A percentile compares a stretch with the other conserved stretches of the same genome.
phyloP scores from a whole-genome alignment of 2,329 filamentous ascomycete species.

The Orbilia quercus region DNA sequence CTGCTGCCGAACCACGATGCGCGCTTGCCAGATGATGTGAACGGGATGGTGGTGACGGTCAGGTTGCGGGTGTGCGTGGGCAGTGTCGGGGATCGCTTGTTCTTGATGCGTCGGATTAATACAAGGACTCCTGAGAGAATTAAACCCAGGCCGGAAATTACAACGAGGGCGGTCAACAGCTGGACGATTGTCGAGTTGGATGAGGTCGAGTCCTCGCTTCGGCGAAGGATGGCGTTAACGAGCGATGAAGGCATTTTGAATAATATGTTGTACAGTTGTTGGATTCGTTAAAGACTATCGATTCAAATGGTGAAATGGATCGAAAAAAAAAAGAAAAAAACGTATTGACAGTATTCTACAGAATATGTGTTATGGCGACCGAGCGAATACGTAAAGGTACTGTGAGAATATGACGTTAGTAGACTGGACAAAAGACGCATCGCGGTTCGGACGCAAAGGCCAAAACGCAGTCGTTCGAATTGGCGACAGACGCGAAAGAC shows the following conservation, averaged over 20 bases:
- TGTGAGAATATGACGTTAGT: slow-evolving; percentile 16
- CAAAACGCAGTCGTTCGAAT: slow-evolving; percentile 23
- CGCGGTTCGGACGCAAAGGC: slow-evolving; percentile 35
- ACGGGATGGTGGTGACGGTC: slow-evolving; percentile 67
- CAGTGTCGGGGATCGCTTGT: slow-evolving; percentile 62
- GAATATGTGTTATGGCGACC: slow-evolving; percentile 40
- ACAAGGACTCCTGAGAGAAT: slow-evolving; percentile 75
- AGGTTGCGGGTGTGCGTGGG: slow-evolving; percentile 63
- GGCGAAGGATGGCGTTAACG: slow-evolving; percentile 60
- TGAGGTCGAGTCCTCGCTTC: slow-evolving; percentile 64
- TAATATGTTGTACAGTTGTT: slow-evolving; percentile 59
- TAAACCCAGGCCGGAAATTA: slow-evolving; percentile 78
- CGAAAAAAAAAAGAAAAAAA: too few species aligned
- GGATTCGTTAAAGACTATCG: slow-evolving; percentile 29
- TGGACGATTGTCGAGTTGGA: slow-evolving; percentile 74
- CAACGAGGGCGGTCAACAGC: slow-evolving; percentile 81
- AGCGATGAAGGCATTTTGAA: slow-evolving; percentile 45
- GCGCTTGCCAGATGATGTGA: slow-evolving; percentile 47
- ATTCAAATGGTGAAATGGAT: slow-evolving; percentile 60
- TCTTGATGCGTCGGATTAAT: slow-evolving; percentile 75
- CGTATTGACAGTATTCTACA: slow-evolving; percentile 56
- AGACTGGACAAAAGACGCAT: slow-evolving; percentile 19
- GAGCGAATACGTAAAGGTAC: slow-evolving; percentile 39
- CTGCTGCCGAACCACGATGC: slow-evolving; percentile 55
- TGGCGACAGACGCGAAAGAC: slow-evolving; percentile 4